Conservation (phyloP, 2,329 filamentous ascomycete species). For the Beauveria brongniartii region DNA sequence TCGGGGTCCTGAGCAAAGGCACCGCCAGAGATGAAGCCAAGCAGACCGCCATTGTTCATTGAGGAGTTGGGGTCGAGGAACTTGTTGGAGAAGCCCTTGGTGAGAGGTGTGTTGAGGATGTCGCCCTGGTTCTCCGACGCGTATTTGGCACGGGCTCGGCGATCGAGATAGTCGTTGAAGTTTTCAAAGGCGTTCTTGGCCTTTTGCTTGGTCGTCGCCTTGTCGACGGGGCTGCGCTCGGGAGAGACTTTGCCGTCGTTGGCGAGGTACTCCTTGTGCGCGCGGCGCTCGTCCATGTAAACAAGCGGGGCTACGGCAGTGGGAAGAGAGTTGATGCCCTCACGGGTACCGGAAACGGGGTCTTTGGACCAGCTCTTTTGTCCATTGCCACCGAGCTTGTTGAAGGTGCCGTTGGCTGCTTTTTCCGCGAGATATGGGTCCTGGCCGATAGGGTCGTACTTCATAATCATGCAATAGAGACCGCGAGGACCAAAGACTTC, state of each 20-base stretch:
- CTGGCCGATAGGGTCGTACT: conserved; percentile 11
- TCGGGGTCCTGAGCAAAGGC: conserved; percentile 10
- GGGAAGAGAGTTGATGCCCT: conserved; percentile 9
- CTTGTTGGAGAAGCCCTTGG: conserved; percentile 21
- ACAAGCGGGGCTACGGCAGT: conserved; percentile 9
- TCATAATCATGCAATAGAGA: conserved; percentile 14
- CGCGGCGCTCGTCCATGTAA: conserved; percentile 11
- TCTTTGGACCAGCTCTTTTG: conserved; percentile 8
- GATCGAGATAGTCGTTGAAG: conserved; percentile 13
- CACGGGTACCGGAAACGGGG: conserved; percentile 9
- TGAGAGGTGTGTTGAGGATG: conserved; percentile 12
- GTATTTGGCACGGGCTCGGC: conserved; percentile 12
- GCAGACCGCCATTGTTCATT: conserved; percentile 13
- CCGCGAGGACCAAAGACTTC: conserved; percentile 12
- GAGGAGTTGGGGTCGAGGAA: conserved; percentile 19
- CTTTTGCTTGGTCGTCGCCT: conserved; percentile 8
- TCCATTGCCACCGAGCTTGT: not conserved
- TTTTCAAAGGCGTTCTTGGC: conserved; percentile 11
- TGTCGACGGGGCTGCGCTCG: not conserved
- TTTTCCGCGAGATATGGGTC: not conserved
- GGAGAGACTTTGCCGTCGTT: not conserved
- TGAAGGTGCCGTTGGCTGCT: not conserved
- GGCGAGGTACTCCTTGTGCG: conserved; percentile 11
- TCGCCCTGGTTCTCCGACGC: conserved; percentile 12
- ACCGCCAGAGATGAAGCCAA: conserved; percentile 12